Base-by-base conservation (phyloP, 352 stramenopile species). In the Phytophthora agathidicida region DNA sequence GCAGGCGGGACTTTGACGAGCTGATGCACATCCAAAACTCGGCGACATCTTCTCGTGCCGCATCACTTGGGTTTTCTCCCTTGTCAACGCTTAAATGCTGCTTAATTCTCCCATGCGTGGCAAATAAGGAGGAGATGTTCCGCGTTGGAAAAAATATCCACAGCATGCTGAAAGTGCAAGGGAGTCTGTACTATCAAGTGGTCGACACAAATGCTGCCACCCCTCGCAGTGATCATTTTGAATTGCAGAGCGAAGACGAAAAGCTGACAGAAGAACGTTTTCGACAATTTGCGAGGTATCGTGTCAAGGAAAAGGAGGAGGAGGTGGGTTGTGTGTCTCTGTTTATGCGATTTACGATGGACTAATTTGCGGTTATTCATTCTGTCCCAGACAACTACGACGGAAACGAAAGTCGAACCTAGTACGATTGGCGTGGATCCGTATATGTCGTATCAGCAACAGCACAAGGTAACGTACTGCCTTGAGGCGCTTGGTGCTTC, bases 261-360 rank as follows among this genome's bases (percentile, higher is more conserved):
- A 85, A 77, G 20, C 68, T 91, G 27, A 88, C 79, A 0, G 83
- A 91, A 64, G 81, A 88, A 31, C 78, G 68, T 0, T 93, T 93
- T 58, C 77, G 83, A 14, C 73, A 73, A 16, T 87, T 84, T 61
- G 80, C 83, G 3, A 60, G 65, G 13, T 89, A 89, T 50, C 77
- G 81, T 17, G 73, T 93, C 44, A 84, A 78, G 49, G 80, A 43
- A 31, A 20, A 51, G 20, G 47, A 58, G 13, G 28, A 86, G 33
- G 75, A 82, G 10, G 38, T 39, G 42, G 80, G 72, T 76, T 87
- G 53, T 31, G 55, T 32, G 17, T 19, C 19, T 54, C 46, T 30
- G 5, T 32, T 5, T 24, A 35, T 48, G 6, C 5, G 16, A 19
- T 35, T 20, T 36, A 20, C 16, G 7, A 49, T 13, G 9, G n/a